These are phyloP conservation scores for Astragalus glycyphyllos DNA, from an alignment of 306 rosid species.

Conservation along the genomic window DNA sequence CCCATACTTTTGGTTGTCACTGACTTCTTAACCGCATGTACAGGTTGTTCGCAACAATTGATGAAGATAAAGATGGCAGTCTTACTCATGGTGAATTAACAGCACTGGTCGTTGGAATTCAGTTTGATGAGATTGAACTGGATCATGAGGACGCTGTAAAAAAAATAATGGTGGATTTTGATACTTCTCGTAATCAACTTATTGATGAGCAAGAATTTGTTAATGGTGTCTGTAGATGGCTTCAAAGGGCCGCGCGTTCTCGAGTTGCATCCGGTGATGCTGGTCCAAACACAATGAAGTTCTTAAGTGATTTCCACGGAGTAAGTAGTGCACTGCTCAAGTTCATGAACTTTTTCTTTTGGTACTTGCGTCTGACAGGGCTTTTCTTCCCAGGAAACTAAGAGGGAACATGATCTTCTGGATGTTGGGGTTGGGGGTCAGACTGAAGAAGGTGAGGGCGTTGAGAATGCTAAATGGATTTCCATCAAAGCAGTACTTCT, in stretches of 20 bases:
- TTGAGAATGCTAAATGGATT: slow-evolving; percentile 47
- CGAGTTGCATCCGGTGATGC: slow-evolving; percentile 50
- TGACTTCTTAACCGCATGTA: slow-evolving; percentile 37
- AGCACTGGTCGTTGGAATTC: slow-evolving; percentile 81
- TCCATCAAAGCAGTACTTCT: slow-evolving; percentile 65
- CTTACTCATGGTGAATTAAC: slow-evolving; percentile 69
- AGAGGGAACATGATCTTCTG: slow-evolving; percentile 73
- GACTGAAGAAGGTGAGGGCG: slow-evolving; percentile 53
- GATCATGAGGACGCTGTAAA: slow-evolving; percentile 66
- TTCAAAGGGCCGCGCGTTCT: slow-evolving; percentile 48
- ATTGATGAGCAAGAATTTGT: slow-evolving; percentile 62
- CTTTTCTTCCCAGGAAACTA: slow-evolving; percentile 64
- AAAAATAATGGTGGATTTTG: slow-evolving; percentile 67
- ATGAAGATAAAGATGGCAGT: slow-evolving; percentile 48
- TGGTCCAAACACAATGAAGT: slow-evolving; percentile 58
- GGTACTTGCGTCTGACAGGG: slow-evolving; percentile 21
- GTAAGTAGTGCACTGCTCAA: slow-evolving; percentile 52
- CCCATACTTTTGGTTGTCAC: slow-evolving; percentile 25
- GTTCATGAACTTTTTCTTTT: slow-evolving; percentile 6
- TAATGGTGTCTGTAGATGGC: slow-evolving; percentile 69
- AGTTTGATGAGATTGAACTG: slow-evolving; percentile 69
- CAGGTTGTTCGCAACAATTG: slow-evolving; percentile 72
- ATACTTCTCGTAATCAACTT: slow-evolving; percentile 51
- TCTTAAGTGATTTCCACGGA: slow-evolving; percentile 54
- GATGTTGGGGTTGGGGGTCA: slow-evolving; percentile 58